These are phyloP conservation scores for Musa schizocarpa DNA, from an alignment of 176 grass and related monocot genomes.

Conservation along the genomic window DNA sequence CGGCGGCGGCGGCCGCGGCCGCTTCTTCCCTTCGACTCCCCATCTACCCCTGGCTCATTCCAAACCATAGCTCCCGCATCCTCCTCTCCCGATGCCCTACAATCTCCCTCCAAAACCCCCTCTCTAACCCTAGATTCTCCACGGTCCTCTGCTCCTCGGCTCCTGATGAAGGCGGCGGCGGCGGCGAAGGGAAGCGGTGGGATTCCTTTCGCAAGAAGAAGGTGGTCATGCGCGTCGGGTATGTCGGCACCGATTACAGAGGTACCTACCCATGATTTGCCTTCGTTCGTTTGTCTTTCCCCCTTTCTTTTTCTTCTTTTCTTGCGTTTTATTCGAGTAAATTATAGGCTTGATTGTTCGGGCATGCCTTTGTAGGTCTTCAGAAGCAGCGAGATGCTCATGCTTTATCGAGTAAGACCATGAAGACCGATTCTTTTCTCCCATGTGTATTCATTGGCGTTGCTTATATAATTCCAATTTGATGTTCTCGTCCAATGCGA, in stretches of 20 bases:
- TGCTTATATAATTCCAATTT: not conserved
- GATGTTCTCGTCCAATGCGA: not conserved
- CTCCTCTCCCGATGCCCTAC: not conserved
- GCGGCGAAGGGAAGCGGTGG: slow-evolving; percentile 41
- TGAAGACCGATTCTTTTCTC: not conserved
- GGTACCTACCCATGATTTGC: slow-evolving; percentile 25
- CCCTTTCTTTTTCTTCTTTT: not conserved
- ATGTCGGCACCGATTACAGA: slow-evolving; percentile 77
- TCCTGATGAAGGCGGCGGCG: not conserved
- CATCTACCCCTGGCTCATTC: slow-evolving; percentile 28
- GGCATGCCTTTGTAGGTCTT: slow-evolving; percentile 42
- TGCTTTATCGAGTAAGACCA: slow-evolving; percentile 52
- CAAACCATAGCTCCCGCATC: not conserved
- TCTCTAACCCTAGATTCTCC: slow-evolving; percentile 23
- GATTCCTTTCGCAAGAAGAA: slow-evolving; percentile 81
- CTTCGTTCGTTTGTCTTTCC: not conserved
- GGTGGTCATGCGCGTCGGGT: slow-evolving; percentile 71
- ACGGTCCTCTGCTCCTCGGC: slow-evolving; percentile 20
- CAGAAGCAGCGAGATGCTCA: slow-evolving; percentile 62
- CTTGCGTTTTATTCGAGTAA: not conserved
- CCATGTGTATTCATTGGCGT: too few species aligned
- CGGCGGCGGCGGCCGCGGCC: not conserved
- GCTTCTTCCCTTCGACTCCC: slow-evolving; percentile 42
- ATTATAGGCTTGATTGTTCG: not conserved
- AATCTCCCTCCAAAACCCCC: not conserved